Conservation (phyloP, 2,329 filamentous ascomycete species). For the Botryotinia narcissicola region DNA sequence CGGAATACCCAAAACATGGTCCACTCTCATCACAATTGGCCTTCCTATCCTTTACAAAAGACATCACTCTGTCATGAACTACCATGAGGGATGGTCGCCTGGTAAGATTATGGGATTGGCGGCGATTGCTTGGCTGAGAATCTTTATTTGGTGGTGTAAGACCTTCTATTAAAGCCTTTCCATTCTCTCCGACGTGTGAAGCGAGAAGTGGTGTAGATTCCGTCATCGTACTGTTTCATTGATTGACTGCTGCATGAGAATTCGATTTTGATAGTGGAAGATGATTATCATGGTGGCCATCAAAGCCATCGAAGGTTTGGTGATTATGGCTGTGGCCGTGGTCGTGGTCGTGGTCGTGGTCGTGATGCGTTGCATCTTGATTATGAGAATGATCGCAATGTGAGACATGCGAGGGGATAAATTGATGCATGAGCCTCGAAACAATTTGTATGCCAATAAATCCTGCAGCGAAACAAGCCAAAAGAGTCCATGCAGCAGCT, state of each 20-base stretch:
- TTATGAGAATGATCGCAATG: slow-evolving; percentile 74
- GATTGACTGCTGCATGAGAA: background rate
- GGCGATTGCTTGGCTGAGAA: slow-evolving; percentile 17
- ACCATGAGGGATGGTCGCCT: slow-evolving; percentile 54
- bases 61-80: slow-evolving; percentile 57
- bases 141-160: background rate
- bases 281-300: background rate
- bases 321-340: slow-evolving; percentile 26
- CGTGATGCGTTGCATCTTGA: slow-evolving; percentile 47
- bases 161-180: slow-evolving; percentile 1
- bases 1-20: slow-evolving; percentile 62
- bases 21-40: slow-evolving; percentile 59
- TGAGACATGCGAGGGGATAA: slow-evolving; percentile 75
- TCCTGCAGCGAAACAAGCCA: slow-evolving; percentile 67
- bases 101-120: slow-evolving; percentile 7
- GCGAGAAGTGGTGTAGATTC: slow-evolving; percentile 36
- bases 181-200: slow-evolving; percentile 22
- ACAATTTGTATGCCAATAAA: slow-evolving; percentile 74
- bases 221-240: slow-evolving; percentile 25
- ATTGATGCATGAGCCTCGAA: slow-evolving; percentile 68
- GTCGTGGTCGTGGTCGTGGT: slow-evolving; percentile 33
- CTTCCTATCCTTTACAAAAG: slow-evolving; percentile 65
- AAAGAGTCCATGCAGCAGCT: slow-evolving; percentile 65
- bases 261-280: slow-evolving; percentile 12
- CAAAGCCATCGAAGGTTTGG: background rate